Conservation (phyloP, 768 basidiomycete genomes). For the Suillus subalutaceus region DNA sequence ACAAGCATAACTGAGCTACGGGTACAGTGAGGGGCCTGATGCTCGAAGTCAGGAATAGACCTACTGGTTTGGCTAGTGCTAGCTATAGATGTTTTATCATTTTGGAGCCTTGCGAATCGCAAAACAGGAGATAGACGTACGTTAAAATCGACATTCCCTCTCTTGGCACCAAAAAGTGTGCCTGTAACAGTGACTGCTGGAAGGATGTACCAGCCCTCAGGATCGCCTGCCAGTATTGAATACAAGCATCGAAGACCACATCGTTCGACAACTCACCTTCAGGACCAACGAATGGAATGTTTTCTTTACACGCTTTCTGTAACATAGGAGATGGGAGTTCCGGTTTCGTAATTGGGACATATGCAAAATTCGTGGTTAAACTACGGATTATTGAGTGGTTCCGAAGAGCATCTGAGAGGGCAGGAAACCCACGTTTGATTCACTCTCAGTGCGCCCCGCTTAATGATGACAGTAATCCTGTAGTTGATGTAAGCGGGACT, state of each 20-base stretch:
- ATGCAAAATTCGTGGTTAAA: slow-evolving; percentile 35
- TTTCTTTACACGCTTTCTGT: slow-evolving; percentile 39
- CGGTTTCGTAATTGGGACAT: slow-evolving; percentile 36
- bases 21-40: neutral
- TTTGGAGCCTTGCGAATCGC: neutral
- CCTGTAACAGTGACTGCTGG: slow-evolving; percentile 36
- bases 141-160: slow-evolving; percentile 31
- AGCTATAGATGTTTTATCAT: slow-evolving; percentile 33
- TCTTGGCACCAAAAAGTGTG: slow-evolving; percentile 36
- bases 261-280: slow-evolving; percentile 20
- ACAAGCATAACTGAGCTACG: slow-evolving; percentile 51
- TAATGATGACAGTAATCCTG: slow-evolving; percentile 51
- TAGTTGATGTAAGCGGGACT: slow-evolving; percentile 62
- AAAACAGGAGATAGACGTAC: slow-evolving; percentile 28
- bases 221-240: slow-evolving; percentile 30
- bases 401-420: neutral
- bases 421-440: slow-evolving; percentile 39
- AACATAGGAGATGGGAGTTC: slow-evolving; percentile 39
- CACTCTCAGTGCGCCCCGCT: slow-evolving; percentile 49
- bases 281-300: slow-evolving; percentile 37
- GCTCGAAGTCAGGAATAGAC: slow-evolving; percentile 10
- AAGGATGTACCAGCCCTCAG: slow-evolving; percentile 42
- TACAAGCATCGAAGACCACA: neutral
- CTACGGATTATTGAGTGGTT: slow-evolving; percentile 21
- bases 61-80: slow-evolving; percentile 52